These are phyloP conservation scores for Pseudogymnoascus sp. DNA, from an alignment of 2,329 filamentous ascomycete species.

Conservation along the genomic window DNA sequence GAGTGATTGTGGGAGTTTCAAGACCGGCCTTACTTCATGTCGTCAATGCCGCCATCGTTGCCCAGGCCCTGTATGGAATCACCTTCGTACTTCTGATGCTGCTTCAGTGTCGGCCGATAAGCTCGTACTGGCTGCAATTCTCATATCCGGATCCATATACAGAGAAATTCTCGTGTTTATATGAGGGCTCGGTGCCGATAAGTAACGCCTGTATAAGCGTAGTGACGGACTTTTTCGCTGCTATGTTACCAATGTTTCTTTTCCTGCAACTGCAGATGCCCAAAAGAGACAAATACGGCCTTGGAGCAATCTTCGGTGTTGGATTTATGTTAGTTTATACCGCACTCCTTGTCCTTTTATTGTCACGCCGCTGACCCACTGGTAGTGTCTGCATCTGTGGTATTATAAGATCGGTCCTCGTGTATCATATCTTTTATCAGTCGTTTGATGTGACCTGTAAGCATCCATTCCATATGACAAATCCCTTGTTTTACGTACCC, in stretches of 20 bases:
- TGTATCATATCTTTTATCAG: not conserved
- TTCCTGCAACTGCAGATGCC: constrained; percentile 4
- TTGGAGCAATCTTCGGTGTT: constrained; percentile 5
- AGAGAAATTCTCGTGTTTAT: not conserved
- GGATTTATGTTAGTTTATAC: constrained; percentile 3
- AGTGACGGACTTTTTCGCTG: constrained; percentile 1
- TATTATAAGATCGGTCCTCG: not conserved
- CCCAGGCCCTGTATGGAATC: not conserved
- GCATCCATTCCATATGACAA: not conserved
- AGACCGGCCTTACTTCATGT: not conserved
- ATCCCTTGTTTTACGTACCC: not conserved
- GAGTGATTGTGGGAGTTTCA: not conserved
- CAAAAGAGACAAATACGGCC: constrained; percentile 2
- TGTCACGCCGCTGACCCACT: not conserved
- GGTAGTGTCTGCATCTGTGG: not conserved
- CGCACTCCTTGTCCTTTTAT: not conserved
- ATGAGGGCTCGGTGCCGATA: not conserved
- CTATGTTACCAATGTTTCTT: not conserved
- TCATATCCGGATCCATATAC: not conserved
- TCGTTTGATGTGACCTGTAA: constrained; percentile 4
- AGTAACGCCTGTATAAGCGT: not conserved
- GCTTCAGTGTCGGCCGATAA: not conserved
- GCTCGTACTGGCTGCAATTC: constrained; percentile 1
- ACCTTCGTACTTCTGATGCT: not conserved
- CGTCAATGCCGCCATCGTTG: not conserved